Evolutionary conservation across 345 rosid genomes (phyloP).

Genomic region (Acer campestre): DNA sequence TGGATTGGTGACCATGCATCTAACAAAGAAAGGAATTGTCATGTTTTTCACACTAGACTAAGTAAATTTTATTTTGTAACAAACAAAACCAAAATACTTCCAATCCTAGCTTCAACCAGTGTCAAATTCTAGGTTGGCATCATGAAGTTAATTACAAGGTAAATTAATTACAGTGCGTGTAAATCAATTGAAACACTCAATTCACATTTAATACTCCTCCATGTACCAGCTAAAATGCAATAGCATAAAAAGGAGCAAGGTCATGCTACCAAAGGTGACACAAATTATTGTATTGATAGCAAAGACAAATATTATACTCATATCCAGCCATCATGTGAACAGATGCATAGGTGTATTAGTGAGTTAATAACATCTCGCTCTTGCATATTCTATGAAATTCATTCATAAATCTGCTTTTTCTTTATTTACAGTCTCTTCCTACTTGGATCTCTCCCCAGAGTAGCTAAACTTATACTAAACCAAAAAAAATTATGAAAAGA

Average conservation of each 20-base stretch:
- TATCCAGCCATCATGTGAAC: neutral
- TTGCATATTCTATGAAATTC: neutral
- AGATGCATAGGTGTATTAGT: neutral
- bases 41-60: neutral
- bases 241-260: neutral
- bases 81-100: neutral
- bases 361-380: neutral
- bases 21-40: neutral
- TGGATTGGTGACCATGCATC: neutral
- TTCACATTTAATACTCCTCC: neutral
- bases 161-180: neutral
- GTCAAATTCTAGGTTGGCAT: neutral
- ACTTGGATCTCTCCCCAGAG: neutral
- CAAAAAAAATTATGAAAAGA: neutral
- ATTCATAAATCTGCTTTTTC: neutral
- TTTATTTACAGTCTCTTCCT: neutral
- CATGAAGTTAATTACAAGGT: neutral
- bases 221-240: neutral
- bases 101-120: neutral
- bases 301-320: neutral
- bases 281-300: neutral
- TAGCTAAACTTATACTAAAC: neutral
- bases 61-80: slow-evolving; percentile 11
- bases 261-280: neutral
- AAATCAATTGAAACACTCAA: neutral